Evolutionary conservation across 139 green algal species (phyloP), one percentile per base, ranked within the genome.

Genomic region (Gonium pectorale): DNA sequence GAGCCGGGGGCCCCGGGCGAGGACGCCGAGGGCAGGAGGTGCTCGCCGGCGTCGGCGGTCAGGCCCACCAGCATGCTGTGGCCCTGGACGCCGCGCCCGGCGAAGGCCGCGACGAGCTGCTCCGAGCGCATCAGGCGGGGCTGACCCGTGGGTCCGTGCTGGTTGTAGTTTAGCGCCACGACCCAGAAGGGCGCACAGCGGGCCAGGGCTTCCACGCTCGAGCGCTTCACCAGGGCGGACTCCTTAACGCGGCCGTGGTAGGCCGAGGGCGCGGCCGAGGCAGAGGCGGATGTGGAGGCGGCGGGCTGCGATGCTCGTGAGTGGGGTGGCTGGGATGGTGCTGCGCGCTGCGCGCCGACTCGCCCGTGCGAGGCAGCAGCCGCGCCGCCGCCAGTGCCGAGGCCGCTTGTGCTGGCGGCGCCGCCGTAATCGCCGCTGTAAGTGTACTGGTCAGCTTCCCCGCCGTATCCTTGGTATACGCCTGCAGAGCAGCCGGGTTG

Each of bases 1-100:
- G n/a, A 2, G 17, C 4, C 33, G 37, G 21, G 3, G 8, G 29
- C 3, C 43, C 27, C 27, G 37, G 37, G 13, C 1, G 67, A 26
- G 3, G 64, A 5, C 37, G 35, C 11, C 64, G n/a, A 27, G 44
- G 41, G 15, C 69, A 33, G 29, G 37, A 69, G 35, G 37, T 19
- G 52, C 54, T 22, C 27, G 19, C 35, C 15, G 21, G 77, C 77
- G 24, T 31, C 79, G 2, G 46, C 37, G 3, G 79, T 43, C 15
- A 85, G 35, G 11, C 79, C 79, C 13, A 77, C 46, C 33, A 85
- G 33, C 35, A 85, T 22, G 44, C 64, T 59, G 79, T 77, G 44
- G 29, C 35, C 79, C 27, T 85, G 79, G 35, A 78, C 35, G 15
- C 78, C 63, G 27, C 78, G 63, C 24, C 35, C 40, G 78, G 1